Evolutionary conservation across 768 basidiomycete genomes (phyloP), one percentile per base, ranked within the genome.

Genomic region (Tephrocybe sp.): DNA sequence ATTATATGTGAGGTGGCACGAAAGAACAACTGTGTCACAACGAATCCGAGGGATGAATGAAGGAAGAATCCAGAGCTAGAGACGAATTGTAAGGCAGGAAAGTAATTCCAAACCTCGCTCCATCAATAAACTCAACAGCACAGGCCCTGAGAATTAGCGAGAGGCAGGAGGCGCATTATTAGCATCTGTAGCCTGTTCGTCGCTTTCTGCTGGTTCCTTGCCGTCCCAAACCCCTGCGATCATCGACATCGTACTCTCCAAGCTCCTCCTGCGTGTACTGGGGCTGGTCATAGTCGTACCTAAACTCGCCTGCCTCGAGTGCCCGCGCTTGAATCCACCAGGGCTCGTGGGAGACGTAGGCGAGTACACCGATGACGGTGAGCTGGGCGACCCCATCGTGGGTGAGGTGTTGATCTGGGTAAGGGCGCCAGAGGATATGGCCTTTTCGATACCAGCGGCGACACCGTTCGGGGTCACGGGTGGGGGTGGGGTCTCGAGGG

Each of bases 231-330:
- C 96, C 59, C 93, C 92, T 69, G 94, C 87, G 63, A 98, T 96
- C 65, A 98, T 81, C 55, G 87, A 87, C 77, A 95, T 93, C 46
- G 97, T 98, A 66, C 89, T 94, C 76, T 98, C 96, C 67, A 98
- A 68, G 65, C 90, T 93, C 67, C 96, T 75, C 69, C 96, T 76
- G 58, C 97, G 75, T 44, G 88, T 98, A 67, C 91, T 94, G 12
- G 97, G 96, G 62, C 88, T 90, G 45, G 95, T 96, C 84, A 86
- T 88, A 57, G 95, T 98, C 57, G 96, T 98, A 3, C 96, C 96
- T 55, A 98, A 68, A 63, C 91, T 94, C 45, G 86, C 84, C 61
- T 89, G 84, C 38, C 92, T 78, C 2, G 77, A 78, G 59, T 90
- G 89, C 12, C 88, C 84, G 34, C 88, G 82, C 55, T 79, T 81